Conservation (phyloP, 2,329 filamentous ascomycete species). For the Colletotrichum godetiae region DNA sequence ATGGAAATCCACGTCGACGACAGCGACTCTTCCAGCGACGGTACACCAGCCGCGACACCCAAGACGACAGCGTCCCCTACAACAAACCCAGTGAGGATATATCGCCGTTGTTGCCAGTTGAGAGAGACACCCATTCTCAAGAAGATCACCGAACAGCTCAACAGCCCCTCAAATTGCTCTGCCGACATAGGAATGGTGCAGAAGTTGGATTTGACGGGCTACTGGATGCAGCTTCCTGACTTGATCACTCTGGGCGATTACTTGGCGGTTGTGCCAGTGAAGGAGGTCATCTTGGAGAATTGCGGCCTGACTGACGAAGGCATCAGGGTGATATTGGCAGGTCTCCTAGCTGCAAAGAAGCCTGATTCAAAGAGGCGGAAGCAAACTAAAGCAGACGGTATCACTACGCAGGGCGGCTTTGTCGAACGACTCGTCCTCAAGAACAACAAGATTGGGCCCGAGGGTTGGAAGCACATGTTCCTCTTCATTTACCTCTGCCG, state of each 20-base stretch:
- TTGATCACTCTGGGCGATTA: constrained; percentile 92
- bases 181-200: constrained; percentile 80
- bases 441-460: constrained; percentile 87
- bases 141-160: constrained; percentile 89
- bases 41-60: constrained; percentile 65
- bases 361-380: constrained; percentile 67
- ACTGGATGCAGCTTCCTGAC: constrained; percentile 85
- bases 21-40: constrained; percentile 65
- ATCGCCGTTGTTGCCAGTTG: constrained; percentile 92
- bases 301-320: constrained; percentile 90
- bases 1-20: constrained; percentile 83
- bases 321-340: constrained; percentile 86
- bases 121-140: constrained; percentile 93
- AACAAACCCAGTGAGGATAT: constrained; percentile 91
- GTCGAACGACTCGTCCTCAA: constrained; percentile 90
- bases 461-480: constrained; percentile 92
- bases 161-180: constrained; percentile 73
- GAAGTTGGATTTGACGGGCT: constrained; percentile 85
- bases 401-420: constrained; percentile 71
- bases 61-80: constrained; percentile 72
- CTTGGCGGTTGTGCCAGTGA: constrained; percentile 90
- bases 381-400: constrained; percentile 48
- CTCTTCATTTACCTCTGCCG: constrained; percentile 92
- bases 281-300: constrained; percentile 87
- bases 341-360: constrained; percentile 82